phyloP scores from a whole-genome alignment of 257 asterid species.

The Solanum gracilifrons region DNA sequence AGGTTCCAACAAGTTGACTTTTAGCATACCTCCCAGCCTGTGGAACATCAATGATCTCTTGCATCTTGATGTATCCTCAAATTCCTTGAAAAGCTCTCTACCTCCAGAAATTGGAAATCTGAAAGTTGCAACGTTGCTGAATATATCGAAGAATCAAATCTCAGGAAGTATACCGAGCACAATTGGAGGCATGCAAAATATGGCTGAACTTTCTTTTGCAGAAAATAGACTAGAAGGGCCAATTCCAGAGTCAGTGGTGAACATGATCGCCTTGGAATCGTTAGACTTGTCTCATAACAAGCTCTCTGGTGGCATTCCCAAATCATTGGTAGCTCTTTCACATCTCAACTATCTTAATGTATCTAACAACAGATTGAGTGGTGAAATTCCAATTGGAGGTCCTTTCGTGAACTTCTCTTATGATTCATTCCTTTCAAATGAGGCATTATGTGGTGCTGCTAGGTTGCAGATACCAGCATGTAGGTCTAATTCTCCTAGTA shows the following conservation, averaged over 20 bases:
- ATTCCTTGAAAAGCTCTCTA: conserved; percentile 9
- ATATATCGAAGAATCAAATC: conserved; percentile 11
- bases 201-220: not conserved
- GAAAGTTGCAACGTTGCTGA: not conserved
- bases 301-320: conserved; percentile 16
- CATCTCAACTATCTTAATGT: conserved; percentile 1
- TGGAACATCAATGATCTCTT: conserved; percentile 18
- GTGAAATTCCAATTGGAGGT: conserved; percentile 19
- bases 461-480: conserved; percentile 9
- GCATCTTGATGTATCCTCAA: conserved; percentile 10
- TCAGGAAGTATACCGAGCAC: conserved; percentile 6
- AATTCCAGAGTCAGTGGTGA: conserved; percentile 9
- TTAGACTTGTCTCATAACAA: conserved; percentile 16
- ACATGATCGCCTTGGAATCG: not conserved
- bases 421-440: conserved; percentile 12
- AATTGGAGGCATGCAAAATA: not conserved
- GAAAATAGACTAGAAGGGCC: conserved; percentile 17
- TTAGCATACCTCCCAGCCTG: conserved; percentile 1
- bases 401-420: conserved; percentile 9
- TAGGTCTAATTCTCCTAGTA: not conserved
- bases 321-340: conserved; percentile 2
- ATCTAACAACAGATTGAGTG: conserved; percentile 11
- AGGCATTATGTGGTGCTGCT: conserved; percentile 13
- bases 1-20: conserved; percentile 8
- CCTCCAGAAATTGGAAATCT: conserved; percentile 16